Percentiles rank a stretch among this genome's conserved stretches.
Conservation (phyloP, 1,139 yeast species). For the Yamadazyma aaseri region DNA sequence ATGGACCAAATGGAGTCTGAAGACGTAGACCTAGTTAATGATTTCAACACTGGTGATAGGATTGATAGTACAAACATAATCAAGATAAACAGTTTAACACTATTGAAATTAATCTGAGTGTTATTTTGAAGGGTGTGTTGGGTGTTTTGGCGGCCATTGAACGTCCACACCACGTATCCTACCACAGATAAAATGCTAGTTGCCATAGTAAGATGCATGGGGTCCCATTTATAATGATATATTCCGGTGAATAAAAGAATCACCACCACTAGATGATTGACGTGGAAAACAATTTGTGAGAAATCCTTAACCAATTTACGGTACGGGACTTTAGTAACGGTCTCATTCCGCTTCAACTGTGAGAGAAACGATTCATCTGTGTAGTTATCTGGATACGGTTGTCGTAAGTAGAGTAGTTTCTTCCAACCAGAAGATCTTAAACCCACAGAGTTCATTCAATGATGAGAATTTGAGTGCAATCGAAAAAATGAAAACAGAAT, state of each 20-base stretch:
- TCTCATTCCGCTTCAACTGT: slow-evolving; percentile 73
- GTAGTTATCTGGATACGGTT: slow-evolving; percentile 89
- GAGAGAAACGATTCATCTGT: slow-evolving; percentile 79
- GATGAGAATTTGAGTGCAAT: no score
- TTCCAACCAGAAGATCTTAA: slow-evolving; percentile 51
- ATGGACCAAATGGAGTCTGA: slow-evolving; percentile 96
- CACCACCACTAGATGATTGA: slow-evolving; percentile 60
- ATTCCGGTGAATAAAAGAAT: slow-evolving; percentile 61
- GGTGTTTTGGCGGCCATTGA: no score
- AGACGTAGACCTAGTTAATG: slow-evolving; percentile 84
- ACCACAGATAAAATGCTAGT: slow-evolving; percentile 24
- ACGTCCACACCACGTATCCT: slow-evolving; percentile 25
- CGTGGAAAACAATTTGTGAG: slow-evolving; percentile 63
- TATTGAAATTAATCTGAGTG: slow-evolving; percentile 3
- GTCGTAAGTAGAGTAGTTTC: slow-evolving; percentile 82
- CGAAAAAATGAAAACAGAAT: no score
- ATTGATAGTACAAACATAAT: slow-evolving; percentile 71
- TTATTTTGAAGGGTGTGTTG: slow-evolving; percentile 9
- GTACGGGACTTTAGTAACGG: slow-evolving; percentile 68
- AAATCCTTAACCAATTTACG: slow-evolving; percentile 66
- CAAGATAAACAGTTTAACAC: slow-evolving; percentile 45
- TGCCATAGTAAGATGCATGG: slow-evolving; percentile 32
- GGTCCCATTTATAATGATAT: slow-evolving; percentile 47
- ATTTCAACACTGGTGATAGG: slow-evolving; percentile 84
- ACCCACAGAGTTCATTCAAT: slow-evolving; percentile 2